phyloP scores from a whole-genome alignment of 139 green algal genomes.

The Yamagishiella unicocca region DNA sequence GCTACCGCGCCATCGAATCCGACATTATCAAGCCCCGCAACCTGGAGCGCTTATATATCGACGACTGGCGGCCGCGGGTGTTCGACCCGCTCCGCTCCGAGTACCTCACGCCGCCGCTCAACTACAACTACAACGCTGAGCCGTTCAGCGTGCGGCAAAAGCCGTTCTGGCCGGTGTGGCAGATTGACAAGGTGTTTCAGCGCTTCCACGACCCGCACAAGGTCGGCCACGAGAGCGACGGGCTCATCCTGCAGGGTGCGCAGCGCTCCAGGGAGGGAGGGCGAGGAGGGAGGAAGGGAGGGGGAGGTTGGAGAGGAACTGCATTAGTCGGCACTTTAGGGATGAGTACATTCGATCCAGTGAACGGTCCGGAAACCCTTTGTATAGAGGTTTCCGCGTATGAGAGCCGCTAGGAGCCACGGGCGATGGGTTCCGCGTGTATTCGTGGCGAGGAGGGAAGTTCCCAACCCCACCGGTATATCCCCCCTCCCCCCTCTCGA shows the following conservation, averaged over 20 bases:
- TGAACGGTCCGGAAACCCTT: too few relatives aligned
- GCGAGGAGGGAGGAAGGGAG: background rate
- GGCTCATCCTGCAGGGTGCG: conserved; percentile 91
- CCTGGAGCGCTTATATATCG: conserved; percentile 66
- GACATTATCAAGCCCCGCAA: conserved; percentile 69
- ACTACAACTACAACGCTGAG: conserved; percentile 77
- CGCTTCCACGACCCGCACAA: conserved; percentile 77
- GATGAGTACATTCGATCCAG: too few relatives aligned
- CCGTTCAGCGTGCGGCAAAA: conserved; percentile 87
- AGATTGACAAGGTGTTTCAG: conserved; percentile 66
- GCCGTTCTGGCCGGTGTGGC: conserved; percentile 87
- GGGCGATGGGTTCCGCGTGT: too few relatives aligned
- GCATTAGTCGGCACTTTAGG: too few relatives aligned
- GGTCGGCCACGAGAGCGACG: conserved; percentile 93
- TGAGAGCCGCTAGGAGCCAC: too few relatives aligned
- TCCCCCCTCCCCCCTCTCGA: too few relatives aligned
- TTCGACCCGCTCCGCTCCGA: conserved; percentile 42
- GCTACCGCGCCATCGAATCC: conserved; percentile 65
- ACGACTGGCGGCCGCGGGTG: background rate
- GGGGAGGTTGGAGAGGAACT: background rate
- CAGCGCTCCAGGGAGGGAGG: background rate
- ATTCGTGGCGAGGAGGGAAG: too few relatives aligned
- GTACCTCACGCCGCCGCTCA: conserved; percentile 41
- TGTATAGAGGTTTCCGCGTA: too few relatives aligned
- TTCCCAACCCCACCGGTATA: too few relatives aligned